phyloP scores from a whole-genome alignment of 148 eudicot species.

The Fallopia convolvulus region DNA sequence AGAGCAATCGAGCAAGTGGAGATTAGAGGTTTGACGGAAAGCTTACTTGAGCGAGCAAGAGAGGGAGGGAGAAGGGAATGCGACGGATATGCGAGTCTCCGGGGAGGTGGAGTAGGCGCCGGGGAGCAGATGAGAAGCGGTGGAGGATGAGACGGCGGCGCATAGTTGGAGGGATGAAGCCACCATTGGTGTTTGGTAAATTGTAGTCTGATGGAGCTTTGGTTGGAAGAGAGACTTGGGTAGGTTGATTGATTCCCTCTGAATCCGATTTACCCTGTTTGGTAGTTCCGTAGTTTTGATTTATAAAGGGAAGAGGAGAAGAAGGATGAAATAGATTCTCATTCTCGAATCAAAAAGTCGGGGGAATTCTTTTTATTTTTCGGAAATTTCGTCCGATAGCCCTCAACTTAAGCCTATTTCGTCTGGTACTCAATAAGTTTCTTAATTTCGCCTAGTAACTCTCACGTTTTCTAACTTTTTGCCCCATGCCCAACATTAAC shows the following conservation, averaged over 20 bases:
- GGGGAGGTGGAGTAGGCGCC: conserved; percentile 4
- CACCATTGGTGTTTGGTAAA: background rate
- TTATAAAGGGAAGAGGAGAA: background rate
- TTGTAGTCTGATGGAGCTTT: background rate
- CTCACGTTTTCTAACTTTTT: too few relatives aligned
- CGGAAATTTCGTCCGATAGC: too few relatives aligned
- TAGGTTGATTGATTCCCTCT: background rate
- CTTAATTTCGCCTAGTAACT: too few relatives aligned
- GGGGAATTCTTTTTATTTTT: background rate
- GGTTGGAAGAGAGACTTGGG: background rate
- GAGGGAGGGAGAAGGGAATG: conserved; percentile 23
- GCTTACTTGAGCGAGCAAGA: conserved; percentile 29
- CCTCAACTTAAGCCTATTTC: too few relatives aligned
- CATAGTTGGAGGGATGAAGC: background rate
- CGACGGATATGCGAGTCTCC: conserved; percentile 15
- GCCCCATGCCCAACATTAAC: too few relatives aligned
- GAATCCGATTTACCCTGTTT: background rate
- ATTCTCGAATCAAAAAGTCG: background rate
- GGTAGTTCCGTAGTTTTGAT: background rate
- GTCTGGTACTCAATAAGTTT: too few relatives aligned
- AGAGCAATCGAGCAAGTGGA: conserved; percentile 1
- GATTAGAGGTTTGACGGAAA: background rate
- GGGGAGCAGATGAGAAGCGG: background rate
- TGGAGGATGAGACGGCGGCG: background rate
- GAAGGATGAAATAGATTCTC: too few relatives aligned